These are phyloP conservation scores for Trichoderma sp. DNA, from an alignment of 2,329 filamentous ascomycete genomes.

Conservation along the genomic window DNA sequence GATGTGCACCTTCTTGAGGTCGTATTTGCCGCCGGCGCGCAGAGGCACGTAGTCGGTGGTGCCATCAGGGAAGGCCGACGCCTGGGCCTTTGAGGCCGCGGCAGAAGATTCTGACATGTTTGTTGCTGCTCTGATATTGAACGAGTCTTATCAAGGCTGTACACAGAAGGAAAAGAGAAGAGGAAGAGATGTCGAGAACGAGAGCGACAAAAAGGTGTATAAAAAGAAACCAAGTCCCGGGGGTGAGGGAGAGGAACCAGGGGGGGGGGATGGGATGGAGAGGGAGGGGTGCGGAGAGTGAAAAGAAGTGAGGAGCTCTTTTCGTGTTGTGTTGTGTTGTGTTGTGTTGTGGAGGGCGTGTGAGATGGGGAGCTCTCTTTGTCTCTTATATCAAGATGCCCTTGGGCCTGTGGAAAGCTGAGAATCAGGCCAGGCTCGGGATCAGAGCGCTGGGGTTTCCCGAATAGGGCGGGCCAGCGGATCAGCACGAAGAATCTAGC, in stretches of 20 bases:
- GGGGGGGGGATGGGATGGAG: not conserved
- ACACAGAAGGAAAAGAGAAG: not conserved
- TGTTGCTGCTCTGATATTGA: not conserved
- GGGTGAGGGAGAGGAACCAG: not conserved
- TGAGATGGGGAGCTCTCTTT: slow-evolving; percentile 2
- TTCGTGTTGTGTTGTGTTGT: not conserved
- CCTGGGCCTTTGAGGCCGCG: slow-evolving; percentile 42
- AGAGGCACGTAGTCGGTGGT: slow-evolving; percentile 58
- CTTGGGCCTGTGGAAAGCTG: not conserved
- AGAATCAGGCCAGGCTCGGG: not conserved
- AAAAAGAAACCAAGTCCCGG: slow-evolving; percentile 8
- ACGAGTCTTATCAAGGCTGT: not conserved
- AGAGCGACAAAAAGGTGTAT: not conserved
- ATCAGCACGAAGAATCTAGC: not conserved
- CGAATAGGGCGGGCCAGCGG: not conserved
- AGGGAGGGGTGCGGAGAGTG: not conserved
- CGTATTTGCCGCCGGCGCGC: slow-evolving; percentile 46
- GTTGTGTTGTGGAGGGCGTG: slow-evolving; percentile 13
- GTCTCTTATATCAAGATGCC: slow-evolving; percentile 6
- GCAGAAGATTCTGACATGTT: slow-evolving; percentile 43
- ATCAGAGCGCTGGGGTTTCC: not conserved
- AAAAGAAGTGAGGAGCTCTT: not conserved
- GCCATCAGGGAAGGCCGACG: slow-evolving; percentile 52
- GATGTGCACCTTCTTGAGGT: slow-evolving; percentile 77
- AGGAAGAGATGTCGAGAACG: not conserved